These are phyloP conservation scores for Fusarium acutatum DNA, from an alignment of 2,329 filamentous ascomycete genomes.

Conservation along the genomic window DNA sequence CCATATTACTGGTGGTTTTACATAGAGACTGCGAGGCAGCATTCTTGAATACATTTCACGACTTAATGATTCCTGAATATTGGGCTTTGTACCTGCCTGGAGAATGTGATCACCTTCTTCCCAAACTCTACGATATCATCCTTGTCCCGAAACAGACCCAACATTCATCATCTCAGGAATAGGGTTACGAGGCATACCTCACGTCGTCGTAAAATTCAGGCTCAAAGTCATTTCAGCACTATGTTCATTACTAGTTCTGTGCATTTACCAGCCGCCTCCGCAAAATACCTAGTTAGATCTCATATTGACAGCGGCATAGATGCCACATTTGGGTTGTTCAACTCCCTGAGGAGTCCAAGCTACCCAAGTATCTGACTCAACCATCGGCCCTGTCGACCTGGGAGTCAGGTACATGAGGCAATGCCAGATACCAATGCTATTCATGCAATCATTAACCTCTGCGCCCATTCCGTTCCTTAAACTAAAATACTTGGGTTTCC, in stretches of 20 bases:
- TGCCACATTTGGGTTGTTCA: constrained; percentile 22
- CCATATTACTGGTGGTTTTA: constrained; percentile 1
- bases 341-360: constrained; percentile 9
- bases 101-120: constrained; percentile 13
- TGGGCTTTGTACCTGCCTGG: background rate
- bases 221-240: constrained; percentile 31
- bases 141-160: background rate
- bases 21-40: constrained; percentile 14
- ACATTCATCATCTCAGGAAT: background rate
- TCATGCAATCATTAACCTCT: constrained; percentile 51
- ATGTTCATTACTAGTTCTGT: constrained; percentile 45
- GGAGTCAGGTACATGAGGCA: constrained; percentile 35
- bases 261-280: constrained; percentile 33
- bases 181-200: constrained; percentile 2
- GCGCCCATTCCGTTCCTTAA: constrained; percentile 36
- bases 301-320: constrained; percentile 8
- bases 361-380: constrained; percentile 21
- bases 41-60: constrained; percentile 31
- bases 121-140: background rate
- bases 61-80: constrained; percentile 23
- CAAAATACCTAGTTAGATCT: constrained; percentile 33
- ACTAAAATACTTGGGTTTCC: constrained; percentile 29
- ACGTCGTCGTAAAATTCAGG: background rate
- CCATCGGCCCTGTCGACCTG: constrained; percentile 20
- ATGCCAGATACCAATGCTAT: constrained; percentile 47